Base-by-base conservation (phyloP, 163 green algal genomes). In the Scenedesmus sp. region DNA sequence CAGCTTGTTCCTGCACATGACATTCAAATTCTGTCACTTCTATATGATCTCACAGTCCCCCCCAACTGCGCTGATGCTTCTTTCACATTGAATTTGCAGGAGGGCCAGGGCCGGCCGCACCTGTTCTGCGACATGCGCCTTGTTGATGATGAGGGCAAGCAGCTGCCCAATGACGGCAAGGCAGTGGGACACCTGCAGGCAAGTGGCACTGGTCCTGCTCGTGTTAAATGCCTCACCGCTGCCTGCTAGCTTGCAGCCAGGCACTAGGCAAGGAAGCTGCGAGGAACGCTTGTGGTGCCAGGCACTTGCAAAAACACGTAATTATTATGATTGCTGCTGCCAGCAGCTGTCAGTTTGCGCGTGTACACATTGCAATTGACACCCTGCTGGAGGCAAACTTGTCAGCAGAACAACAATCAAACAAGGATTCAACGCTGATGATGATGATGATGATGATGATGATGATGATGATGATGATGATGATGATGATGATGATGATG, bases 61-160 rank as follows among this genome's bases (percentile, higher is more conserved):
- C n/a, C 54, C 2, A 9, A 16, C 54, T 67, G 81, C 4, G 15
- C 23, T 64, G 46, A 52, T 64, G 46, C 46, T 5, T 62, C 6
- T 55, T 55, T 18, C 10, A 16, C 6, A 5, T 26, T 26, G 12
- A 52, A 70, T 1, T 81, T 89, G 56, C 94, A 96, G 93, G 57
- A 93, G 13, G 95, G 93, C 67, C 95, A 97, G 94, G 96, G 97
- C 0, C 89, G 96, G n/a, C 94, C 96, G 16, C 95, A 97, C 66
- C 67, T 96, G 74, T 90, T 98, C 20, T 92, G 94, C 67, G 97
- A 98, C 90, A 96, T 98, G 94, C 93, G 96, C 15, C 96, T 99
- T 4, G 94, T 98, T 62, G 95, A 97, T 55, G 95, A 98, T 16
- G 56, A 92, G 0, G 96, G 95, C 1, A 76, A 91, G 81, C 92